phyloP scores from a whole-genome alignment of 176 grass and related monocot species.

The Zea luxurians region DNA sequence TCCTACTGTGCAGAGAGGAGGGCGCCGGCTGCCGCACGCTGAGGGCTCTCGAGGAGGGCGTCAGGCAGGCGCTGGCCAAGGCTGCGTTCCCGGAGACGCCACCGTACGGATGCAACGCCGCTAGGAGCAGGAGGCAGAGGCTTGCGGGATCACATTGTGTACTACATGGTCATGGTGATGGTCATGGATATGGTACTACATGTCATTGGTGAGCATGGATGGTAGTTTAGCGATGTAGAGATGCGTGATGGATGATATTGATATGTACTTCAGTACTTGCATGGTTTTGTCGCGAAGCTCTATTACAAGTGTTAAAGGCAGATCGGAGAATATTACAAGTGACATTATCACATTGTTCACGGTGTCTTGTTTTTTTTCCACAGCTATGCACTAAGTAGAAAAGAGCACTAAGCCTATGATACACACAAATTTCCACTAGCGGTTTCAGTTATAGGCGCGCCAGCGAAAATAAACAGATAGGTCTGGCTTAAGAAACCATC shows the following conservation, averaged over 20 bases:
- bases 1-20: slow-evolving; percentile 32
- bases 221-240: background rate
- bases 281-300: too few species aligned
- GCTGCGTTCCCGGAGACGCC: slow-evolving; percentile 31
- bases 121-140: slow-evolving; percentile 46
- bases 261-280: too few species aligned
- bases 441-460: too few species aligned
- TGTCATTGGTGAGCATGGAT: background rate
- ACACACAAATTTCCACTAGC: too few species aligned
- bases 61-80: slow-evolving; percentile 35
- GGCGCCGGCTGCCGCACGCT: background rate
- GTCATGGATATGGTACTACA: background rate
- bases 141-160: background rate
- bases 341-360: too few species aligned
- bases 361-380: too few species aligned
- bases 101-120: background rate
- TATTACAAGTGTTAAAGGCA: too few species aligned
- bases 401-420: too few species aligned
- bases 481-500: too few species aligned
- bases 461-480: too few species aligned
- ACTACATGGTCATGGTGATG: background rate
- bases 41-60: slow-evolving; percentile 35
- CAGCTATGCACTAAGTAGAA: too few species aligned
- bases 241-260: background rate
- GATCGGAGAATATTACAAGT: too few species aligned